phyloP scores from a whole-genome alignment of 768 basidiomycete species.

The Plicaturopsis crispa region DNA sequence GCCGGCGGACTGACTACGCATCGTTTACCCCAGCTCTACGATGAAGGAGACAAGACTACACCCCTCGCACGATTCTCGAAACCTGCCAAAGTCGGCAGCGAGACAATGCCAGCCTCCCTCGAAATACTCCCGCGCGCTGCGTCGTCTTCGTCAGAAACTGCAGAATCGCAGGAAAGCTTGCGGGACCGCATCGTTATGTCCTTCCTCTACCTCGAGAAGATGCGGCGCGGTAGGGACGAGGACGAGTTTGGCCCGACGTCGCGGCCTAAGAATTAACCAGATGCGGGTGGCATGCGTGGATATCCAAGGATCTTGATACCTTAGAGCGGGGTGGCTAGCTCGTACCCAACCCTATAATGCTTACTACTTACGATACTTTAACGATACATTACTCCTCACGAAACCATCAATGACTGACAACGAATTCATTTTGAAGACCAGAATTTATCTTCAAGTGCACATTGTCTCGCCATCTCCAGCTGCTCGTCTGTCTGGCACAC shows the following conservation, averaged over 20 bases:
- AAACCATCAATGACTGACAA: no score
- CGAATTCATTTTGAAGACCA: no score
- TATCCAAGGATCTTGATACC: no score
- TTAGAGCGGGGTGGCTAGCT: constrained; percentile 1
- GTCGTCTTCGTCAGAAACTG: constrained; percentile 24
- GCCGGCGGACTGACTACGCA: no score
- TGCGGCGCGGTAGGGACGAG: constrained; percentile 25
- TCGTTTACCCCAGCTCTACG: constrained; percentile 30
- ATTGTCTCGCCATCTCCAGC: constrained; percentile 44
- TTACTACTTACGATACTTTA: neutral
- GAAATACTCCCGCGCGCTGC: no score
- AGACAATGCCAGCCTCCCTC: no score
- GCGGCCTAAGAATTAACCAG: no score
- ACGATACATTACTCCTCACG: no score
- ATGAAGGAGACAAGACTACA: constrained; percentile 22
- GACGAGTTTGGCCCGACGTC: no score
- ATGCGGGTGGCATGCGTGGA: no score
- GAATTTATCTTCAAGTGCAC: constrained; percentile 19
- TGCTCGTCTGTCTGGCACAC: constrained; percentile 68
- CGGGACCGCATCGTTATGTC: constrained; percentile 30
- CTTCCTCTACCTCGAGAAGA: constrained; percentile 35
- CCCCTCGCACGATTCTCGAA: constrained; percentile 31
- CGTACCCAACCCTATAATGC: neutral
- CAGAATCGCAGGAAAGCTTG: constrained; percentile 23
- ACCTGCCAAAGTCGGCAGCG: constrained; percentile 15